Conservation (phyloP, 202 grass and related monocot genomes). For the Miscanthus sacchariflorus region DNA sequence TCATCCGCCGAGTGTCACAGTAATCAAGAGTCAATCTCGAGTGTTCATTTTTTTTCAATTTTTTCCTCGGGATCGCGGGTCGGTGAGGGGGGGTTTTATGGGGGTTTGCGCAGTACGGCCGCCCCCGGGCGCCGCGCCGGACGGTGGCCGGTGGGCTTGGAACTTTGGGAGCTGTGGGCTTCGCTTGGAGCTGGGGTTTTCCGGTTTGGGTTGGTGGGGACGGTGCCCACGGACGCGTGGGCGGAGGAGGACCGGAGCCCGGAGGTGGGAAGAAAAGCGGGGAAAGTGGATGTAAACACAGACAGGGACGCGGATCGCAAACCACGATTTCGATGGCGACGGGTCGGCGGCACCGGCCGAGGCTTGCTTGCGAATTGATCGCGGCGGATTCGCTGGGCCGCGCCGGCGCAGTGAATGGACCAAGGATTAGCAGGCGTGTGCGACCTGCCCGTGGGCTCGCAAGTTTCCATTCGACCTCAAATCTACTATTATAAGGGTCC, state of each 20-base stretch:
- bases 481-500: too few species aligned
- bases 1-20: too few species aligned
- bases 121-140: not conserved
- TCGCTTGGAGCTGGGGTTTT: too few species aligned
- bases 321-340: not conserved
- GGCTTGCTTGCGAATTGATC: not conserved
- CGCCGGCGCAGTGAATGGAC: not conserved
- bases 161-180: not conserved
- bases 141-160: not conserved
- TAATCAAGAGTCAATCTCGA: too few species aligned
- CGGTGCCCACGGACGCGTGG: not conserved
- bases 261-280: not conserved
- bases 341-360: not conserved
- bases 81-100: not conserved
- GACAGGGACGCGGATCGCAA: not conserved
- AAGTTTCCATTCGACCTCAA: too few species aligned
- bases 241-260: not conserved
- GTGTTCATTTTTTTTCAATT: too few species aligned
- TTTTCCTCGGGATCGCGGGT: not conserved
- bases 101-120: not conserved
- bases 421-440: not conserved
- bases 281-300: not conserved
- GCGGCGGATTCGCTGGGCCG: not conserved
- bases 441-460: not conserved
- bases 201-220: not conserved